Percentiles rank a stretch among this genome's conserved stretches.
These are phyloP conservation scores for Pseudogymnoascus sp. DNA, from an alignment of 2,329 filamentous ascomycete genomes.

Conservation along the genomic window DNA sequence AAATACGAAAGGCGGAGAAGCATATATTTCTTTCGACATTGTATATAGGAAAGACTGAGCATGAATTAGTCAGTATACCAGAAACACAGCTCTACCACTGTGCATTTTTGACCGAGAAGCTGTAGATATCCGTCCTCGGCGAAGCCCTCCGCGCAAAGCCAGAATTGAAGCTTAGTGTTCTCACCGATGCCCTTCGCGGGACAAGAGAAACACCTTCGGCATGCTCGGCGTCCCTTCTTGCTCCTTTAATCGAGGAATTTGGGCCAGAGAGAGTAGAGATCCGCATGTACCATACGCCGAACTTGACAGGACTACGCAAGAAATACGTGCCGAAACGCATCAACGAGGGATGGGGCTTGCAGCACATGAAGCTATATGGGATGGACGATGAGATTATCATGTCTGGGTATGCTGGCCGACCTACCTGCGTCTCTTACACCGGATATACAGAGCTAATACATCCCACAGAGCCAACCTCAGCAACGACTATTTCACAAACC, in stretches of 20 bases:
- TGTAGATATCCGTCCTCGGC: constrained; percentile 64
- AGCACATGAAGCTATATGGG: constrained; percentile 98
- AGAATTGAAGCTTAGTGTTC: constrained; percentile 70
- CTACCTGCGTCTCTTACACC: neutral
- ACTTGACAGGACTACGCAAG: constrained; percentile 80
- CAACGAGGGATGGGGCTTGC: constrained; percentile 96
- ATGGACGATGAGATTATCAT: constrained; percentile 93
- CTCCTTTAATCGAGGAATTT: constrained; percentile 75
- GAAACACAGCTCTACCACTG: neutral
- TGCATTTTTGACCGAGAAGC: constrained; percentile 15
- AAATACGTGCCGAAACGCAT: constrained; percentile 77
- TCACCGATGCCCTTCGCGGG: constrained; percentile 85
- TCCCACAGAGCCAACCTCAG: constrained; percentile 68
- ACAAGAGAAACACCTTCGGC: constrained; percentile 81
- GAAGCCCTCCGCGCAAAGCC: constrained; percentile 67
- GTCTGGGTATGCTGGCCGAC: constrained; percentile 54
- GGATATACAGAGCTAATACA: neutral
- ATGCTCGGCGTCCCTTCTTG: constrained; percentile 81
- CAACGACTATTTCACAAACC: constrained; percentile 90
- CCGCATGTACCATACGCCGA: constrained; percentile 96
- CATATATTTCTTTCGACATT: constrained; percentile 91
- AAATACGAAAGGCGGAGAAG: constrained; percentile 69
- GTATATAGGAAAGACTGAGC: constrained; percentile 90
- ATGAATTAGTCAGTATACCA: constrained; percentile 58
- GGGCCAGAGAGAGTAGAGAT: constrained; percentile 79